These are phyloP conservation scores for Fusarium cicatricum DNA, from an alignment of 2,329 filamentous ascomycete genomes.

Conservation along the genomic window DNA sequence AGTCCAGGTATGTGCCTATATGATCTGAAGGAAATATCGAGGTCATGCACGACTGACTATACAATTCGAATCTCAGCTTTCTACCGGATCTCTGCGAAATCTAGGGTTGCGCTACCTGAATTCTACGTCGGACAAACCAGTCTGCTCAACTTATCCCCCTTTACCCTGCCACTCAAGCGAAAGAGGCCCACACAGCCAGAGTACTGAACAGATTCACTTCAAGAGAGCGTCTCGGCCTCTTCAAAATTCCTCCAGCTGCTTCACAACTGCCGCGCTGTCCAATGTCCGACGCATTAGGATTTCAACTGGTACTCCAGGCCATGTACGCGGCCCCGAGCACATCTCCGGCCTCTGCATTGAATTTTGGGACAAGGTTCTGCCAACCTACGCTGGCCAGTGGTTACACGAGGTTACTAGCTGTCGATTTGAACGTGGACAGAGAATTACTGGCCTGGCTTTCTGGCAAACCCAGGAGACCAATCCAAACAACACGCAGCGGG, in stretches of 20 bases:
- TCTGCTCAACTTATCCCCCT: too few relatives aligned
- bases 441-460: not conserved
- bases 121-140: not conserved
- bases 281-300: slow-evolving; percentile 1
- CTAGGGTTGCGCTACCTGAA: not conserved
- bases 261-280: not conserved
- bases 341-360: slow-evolving; percentile 14
- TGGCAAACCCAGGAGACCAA: slow-evolving; percentile 1
- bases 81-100: not conserved
- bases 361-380: not conserved
- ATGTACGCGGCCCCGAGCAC: not conserved
- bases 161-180: not conserved
- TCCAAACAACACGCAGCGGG: not conserved
- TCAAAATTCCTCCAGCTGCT: not conserved
- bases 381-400: slow-evolving; percentile 13
- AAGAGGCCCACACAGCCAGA: not conserved
- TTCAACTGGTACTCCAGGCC: not conserved
- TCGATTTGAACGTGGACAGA: not conserved
- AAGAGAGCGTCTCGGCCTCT: not conserved
- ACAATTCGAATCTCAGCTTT: not conserved
- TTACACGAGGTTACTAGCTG: not conserved
- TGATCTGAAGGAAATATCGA: not conserved
- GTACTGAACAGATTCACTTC: not conserved
- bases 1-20: not conserved
- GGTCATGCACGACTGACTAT: not conserved